Evolutionary conservation across 2,329 filamentous ascomycete genomes (phyloP).

Genomic region (Exophiala viscosa): DNA sequence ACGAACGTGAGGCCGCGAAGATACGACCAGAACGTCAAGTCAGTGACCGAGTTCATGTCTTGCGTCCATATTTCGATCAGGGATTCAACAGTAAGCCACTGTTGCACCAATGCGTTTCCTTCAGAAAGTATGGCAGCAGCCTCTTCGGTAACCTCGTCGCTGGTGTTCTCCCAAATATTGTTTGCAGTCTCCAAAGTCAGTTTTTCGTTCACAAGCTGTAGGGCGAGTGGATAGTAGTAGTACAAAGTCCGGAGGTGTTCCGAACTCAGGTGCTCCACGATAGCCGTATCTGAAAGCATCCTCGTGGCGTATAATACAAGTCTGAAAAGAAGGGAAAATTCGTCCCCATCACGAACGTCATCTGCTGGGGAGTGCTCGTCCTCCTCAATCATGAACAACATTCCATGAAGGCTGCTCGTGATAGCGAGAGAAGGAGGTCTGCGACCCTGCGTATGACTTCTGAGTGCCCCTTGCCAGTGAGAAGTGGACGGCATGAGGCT

Average conservation of each 20-base stretch:
- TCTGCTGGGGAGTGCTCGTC: slow-evolving; percentile 27
- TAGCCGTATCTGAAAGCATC: slow-evolving; percentile 49
- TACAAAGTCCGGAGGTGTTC: slow-evolving; percentile 41
- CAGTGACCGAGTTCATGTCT: slow-evolving; percentile 22
- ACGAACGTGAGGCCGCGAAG: slow-evolving; percentile 40
- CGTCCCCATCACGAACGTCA: slow-evolving; percentile 57
- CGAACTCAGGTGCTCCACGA: slow-evolving; percentile 33
- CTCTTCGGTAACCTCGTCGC: slow-evolving; percentile 50
- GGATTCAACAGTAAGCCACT: slow-evolving; percentile 38
- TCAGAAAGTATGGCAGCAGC: slow-evolving; percentile 52
- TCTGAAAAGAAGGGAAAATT: slow-evolving; percentile 68
- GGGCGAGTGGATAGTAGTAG: slow-evolving; percentile 51
- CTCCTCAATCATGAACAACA: slow-evolving; percentile 59
- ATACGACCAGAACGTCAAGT: slow-evolving; percentile 30
- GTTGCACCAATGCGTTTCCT: slow-evolving; percentile 46
- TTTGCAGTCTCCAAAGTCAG: slow-evolving; percentile 55
- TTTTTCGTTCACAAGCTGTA: slow-evolving; percentile 59
- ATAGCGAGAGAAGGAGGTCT: slow-evolving; percentile 67
- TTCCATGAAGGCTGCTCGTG: slow-evolving; percentile 68
- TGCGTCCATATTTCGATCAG: slow-evolving; percentile 19
- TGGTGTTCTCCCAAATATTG: slow-evolving; percentile 48
- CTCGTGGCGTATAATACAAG: slow-evolving; percentile 68
- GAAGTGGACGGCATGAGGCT: slow-evolving; percentile 55
- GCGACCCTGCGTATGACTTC: slow-evolving; percentile 42
- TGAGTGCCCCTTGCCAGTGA: slow-evolving; percentile 64